Base-by-base conservation (phyloP, 495 filamentous ascomycete species). In the Lophium mytilinum region DNA sequence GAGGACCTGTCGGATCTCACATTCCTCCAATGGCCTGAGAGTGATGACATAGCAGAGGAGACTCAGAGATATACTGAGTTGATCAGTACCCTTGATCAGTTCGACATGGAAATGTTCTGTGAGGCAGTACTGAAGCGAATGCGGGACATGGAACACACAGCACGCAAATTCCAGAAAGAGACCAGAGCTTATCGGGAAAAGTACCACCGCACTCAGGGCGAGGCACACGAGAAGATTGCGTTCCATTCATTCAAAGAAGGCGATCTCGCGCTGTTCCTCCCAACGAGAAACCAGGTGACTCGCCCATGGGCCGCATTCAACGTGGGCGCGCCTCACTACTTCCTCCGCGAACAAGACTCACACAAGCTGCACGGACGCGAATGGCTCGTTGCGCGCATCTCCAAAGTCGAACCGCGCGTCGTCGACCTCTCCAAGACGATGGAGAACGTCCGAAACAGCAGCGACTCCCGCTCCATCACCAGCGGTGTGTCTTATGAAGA, bases 251-350 rank as follows among this genome's bases (percentile, higher is more conserved):
- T 98, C 78, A 97, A 96, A 67, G 89, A 95, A 69, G 92, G 92
- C 12, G 93, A 99, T 66, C 80, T 99, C 14, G 94, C 92, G 19
- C 77, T 99, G 9, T 99, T 99, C 75, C 77, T 97, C 11, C 93
- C 93, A 0, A 99, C 93, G 0, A 78, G 90, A 19, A 96, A 97
- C 61, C 90, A 95, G 68, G 86, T 85, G 21, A 93, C 90, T 5
- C 84, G 93, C 9, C 90, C 93, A 3, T 99, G 93, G 93, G 93
- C 93, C 4, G 93, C 94, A 3, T 99, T 99, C 76, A 99, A 99
- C 66, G 85, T 97, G 46, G 90, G 90, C 0, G 92, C 89, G 50
- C 93, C 93, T 12, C 93, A 99, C 69, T 96, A 90, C 73, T 99
- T 99, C 74, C 76, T 99, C 0, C 86, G 89, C 34, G 93, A 99